Percentiles rank a stretch among this genome's conserved stretches.
Evolutionary conservation across 805 yeast species (phyloP).

Genomic region (Diddensiella caesifluorescens): DNA sequence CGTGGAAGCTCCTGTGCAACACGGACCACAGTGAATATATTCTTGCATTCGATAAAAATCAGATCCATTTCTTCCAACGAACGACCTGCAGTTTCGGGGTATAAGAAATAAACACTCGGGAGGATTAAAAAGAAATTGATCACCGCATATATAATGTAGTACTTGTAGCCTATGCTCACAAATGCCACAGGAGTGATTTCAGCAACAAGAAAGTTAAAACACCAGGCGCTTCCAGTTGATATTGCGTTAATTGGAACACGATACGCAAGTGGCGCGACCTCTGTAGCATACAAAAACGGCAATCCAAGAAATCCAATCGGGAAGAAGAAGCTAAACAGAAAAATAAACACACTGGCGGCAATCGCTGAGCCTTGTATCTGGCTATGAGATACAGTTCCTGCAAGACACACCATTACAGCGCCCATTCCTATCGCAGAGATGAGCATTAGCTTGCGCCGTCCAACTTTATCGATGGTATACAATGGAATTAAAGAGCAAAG

Average conservation of each 20-base stretch:
- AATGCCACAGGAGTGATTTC: constrained; percentile 49
- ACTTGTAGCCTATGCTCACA: constrained; percentile 44
- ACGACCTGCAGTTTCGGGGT: constrained; percentile 73
- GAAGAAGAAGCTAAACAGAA: constrained; percentile 13
- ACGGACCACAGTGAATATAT: constrained; percentile 11
- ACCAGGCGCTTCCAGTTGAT: constrained; percentile 34
- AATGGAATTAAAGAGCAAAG: constrained; percentile 7
- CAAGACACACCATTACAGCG: constrained; percentile 8
- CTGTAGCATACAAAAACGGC: constrained; percentile 44
- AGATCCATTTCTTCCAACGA: constrained; percentile 69
- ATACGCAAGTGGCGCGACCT: constrained; percentile 45
- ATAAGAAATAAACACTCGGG: constrained; percentile 48
- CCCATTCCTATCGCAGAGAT: constrained; percentile 11
- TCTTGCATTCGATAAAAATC: constrained; percentile 32
- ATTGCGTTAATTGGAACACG: constrained; percentile 40
- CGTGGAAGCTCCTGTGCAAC: constrained; percentile 11
- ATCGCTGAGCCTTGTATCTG: constrained; percentile 10
- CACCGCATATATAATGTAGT: constrained; percentile 53
- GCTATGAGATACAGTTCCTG: constrained; percentile 14
- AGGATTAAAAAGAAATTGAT: constrained; percentile 7
- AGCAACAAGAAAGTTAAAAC: constrained; percentile 51
- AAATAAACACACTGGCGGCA: constrained; percentile 15
- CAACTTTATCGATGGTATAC: constrained; percentile 9
- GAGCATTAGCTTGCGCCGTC: constrained; percentile 10
- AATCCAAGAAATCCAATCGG: constrained; percentile 14